These are phyloP conservation scores for Glomus cerebriforme DNA, from an alignment of 192 early-diverging fungal genomes.

Conservation along the genomic window DNA sequence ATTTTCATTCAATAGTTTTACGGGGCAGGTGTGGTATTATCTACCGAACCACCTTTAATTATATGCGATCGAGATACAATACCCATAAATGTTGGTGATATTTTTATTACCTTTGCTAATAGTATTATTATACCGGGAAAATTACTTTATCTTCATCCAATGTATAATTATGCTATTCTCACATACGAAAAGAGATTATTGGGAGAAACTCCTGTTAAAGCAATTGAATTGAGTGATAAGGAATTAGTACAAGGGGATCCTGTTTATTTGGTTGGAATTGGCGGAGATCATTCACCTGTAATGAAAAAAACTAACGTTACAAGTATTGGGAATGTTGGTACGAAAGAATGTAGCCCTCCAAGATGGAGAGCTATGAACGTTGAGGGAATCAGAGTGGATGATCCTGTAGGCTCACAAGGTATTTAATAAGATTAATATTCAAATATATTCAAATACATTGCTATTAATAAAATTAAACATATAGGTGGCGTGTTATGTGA, in stretches of 20 bases:
- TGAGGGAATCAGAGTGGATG: conserved; percentile 68
- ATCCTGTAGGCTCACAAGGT: conserved; percentile 62
- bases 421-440: neutral
- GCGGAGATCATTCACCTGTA: conserved; percentile 53
- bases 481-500: conserved; percentile 64
- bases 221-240: conserved; percentile 59
- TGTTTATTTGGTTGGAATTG: conserved; percentile 57
- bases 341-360: conserved; percentile 69
- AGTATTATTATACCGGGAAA: conserved; percentile 86
- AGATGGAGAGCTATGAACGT: conserved; percentile 60
- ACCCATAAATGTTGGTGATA: conserved; percentile 75
- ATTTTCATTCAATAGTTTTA: conserved; percentile 36
- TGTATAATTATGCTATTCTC: conserved; percentile 85
- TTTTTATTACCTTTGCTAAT: conserved; percentile 83
- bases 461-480: neutral
- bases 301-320: conserved; percentile 66
- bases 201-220: conserved; percentile 72
- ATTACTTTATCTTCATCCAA: conserved; percentile 82
- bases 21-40: conserved; percentile 81
- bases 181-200: conserved; percentile 76
- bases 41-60: conserved; percentile 77
- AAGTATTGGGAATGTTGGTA: conserved; percentile 64
- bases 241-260: conserved; percentile 67
- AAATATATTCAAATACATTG: neutral
- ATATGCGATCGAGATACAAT: conserved; percentile 82